These are phyloP conservation scores for Hypoxylon sp. DNA, from an alignment of 2,329 filamentous ascomycete species.

Conservation along the genomic window DNA sequence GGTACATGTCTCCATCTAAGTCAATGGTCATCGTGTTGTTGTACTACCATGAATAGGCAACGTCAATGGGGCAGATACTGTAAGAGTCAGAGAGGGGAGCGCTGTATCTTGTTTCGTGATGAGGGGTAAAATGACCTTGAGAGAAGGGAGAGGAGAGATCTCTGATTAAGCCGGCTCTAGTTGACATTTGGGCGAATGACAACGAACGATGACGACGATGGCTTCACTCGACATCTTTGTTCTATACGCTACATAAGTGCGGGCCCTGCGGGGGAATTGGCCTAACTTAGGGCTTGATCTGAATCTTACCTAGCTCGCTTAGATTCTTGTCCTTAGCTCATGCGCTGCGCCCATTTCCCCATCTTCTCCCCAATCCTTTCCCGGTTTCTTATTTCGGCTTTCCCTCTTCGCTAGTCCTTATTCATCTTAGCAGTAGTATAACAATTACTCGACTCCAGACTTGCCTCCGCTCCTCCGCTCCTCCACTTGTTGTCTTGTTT, in stretches of 20 bases:
- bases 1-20: neutral
- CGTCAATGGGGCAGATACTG: neutral
- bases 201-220: slow-evolving; percentile 31
- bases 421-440: slow-evolving; percentile 9
- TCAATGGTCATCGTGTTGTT: slow-evolving; percentile 1
- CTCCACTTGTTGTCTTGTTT: slow-evolving; percentile 7
- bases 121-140: slow-evolving; percentile 20
- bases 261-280: slow-evolving; percentile 27
- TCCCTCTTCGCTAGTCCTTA: slow-evolving; percentile 10
- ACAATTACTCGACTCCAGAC: slow-evolving; percentile 4
- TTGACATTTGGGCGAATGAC: neutral
- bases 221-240: slow-evolving; percentile 17
- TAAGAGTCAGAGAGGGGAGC: slow-evolving; percentile 9
- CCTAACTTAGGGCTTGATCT: slow-evolving; percentile 20
- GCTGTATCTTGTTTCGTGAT: slow-evolving; percentile 12
- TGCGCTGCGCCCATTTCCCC: slow-evolving; percentile 23
- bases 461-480: slow-evolving; percentile 10
- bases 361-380: slow-evolving; percentile 21
- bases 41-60: neutral
- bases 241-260: neutral
- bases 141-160: slow-evolving; percentile 5
- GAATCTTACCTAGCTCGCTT: slow-evolving; percentile 28
- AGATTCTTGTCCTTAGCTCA: slow-evolving; percentile 15
- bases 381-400: slow-evolving; percentile 13
- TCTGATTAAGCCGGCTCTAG: slow-evolving; percentile 29